Evolutionary conservation across 176 grass and related monocot genomes (phyloP).

Genomic region (Pontederia crassipes): DNA sequence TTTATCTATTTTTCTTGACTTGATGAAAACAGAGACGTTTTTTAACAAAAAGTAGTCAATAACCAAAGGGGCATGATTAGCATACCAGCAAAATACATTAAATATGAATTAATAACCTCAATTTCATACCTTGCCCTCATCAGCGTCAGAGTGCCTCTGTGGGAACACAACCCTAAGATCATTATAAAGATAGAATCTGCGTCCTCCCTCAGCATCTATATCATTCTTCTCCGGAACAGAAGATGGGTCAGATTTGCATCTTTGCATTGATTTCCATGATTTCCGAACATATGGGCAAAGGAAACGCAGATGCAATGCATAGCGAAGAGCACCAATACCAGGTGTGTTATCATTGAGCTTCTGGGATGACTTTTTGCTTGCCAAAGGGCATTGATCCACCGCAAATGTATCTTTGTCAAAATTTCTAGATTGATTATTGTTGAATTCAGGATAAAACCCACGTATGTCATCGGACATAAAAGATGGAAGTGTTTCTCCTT

Average conservation of each 20-base stretch:
- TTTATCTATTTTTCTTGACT: too few relatives aligned
- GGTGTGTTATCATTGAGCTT: conserved; percentile 54
- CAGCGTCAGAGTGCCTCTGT: conserved; percentile 81
- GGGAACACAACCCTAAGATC: conserved; percentile 96
- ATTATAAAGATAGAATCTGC: conserved; percentile 85
- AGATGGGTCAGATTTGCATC: conserved; percentile 46
- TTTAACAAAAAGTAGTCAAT: too few relatives aligned
- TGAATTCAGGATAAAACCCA: conserved; percentile 25
- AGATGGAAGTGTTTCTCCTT: conserved; percentile 2
- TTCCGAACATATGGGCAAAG: conserved; percentile 55
- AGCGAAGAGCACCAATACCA: conserved; percentile 53
- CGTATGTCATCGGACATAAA: conserved; percentile 24
- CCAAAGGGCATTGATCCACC: conserved; percentile 16
- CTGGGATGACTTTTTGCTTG: conserved; percentile 30
- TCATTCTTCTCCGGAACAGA: conserved; percentile 14
- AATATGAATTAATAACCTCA: conserved; percentile 4
- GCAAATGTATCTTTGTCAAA: conserved; percentile 24
- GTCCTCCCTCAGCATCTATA: conserved; percentile 26
- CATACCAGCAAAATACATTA: too few relatives aligned
- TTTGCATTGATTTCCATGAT: conserved; percentile 45
- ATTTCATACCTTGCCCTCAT: conserved; percentile 77
- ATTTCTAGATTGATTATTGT: conserved; percentile 20
- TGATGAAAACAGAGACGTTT: too few relatives aligned
- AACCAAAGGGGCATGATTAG: too few relatives aligned
- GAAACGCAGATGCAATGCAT: conserved; percentile 93